Evolutionary conservation across 495 filamentous ascomycete genomes (phyloP).

Genomic region (Lasiosphaeria ovina): DNA sequence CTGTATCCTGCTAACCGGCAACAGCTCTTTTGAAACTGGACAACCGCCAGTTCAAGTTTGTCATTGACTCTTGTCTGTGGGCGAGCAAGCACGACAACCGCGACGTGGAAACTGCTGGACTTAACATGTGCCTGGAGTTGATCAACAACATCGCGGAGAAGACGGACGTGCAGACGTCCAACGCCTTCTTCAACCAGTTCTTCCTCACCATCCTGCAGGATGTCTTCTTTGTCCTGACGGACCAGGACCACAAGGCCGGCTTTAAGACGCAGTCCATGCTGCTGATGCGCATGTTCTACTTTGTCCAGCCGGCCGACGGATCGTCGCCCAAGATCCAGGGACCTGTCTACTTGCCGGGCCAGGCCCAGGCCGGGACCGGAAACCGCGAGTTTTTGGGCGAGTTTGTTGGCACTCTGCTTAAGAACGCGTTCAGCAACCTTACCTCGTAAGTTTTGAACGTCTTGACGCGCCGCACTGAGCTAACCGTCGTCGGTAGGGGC

Average conservation of each 20-base stretch:
- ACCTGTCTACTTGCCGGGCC: conserved; percentile 79
- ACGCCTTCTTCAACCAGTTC: conserved; percentile 96
- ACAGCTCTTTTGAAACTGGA: conserved; percentile 84
- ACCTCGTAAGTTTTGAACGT: conserved; percentile 65
- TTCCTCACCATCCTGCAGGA: conserved; percentile 94
- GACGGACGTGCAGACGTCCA: conserved; percentile 79
- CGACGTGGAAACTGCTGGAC: conserved; percentile 94
- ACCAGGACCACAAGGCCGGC: conserved; percentile 96
- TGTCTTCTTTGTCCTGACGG: conserved; percentile 96
- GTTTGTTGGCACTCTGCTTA: conserved; percentile 81
- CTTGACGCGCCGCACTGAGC: conserved; percentile 15
- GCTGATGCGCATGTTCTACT: conserved; percentile 93
- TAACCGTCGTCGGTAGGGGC: conserved; percentile 52
- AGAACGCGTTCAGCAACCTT: conserved; percentile 90
- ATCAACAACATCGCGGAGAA: conserved; percentile 94
- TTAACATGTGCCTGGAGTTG: conserved; percentile 97
- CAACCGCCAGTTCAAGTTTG: conserved; percentile 94
- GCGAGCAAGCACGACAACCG: conserved; percentile 99
- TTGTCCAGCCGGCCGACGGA: conserved; percentile 63
- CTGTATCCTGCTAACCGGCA: conserved; percentile 4
- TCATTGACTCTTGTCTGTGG: conserved; percentile 99
- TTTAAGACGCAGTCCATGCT: conserved; percentile 97
- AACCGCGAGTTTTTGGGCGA: conserved; percentile 88
- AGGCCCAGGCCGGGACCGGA: conserved; percentile 74
- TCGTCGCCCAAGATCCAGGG: conserved; percentile 79